Base-by-base conservation (phyloP, 441 rosid genomes). In the Geranium incanum region DNA sequence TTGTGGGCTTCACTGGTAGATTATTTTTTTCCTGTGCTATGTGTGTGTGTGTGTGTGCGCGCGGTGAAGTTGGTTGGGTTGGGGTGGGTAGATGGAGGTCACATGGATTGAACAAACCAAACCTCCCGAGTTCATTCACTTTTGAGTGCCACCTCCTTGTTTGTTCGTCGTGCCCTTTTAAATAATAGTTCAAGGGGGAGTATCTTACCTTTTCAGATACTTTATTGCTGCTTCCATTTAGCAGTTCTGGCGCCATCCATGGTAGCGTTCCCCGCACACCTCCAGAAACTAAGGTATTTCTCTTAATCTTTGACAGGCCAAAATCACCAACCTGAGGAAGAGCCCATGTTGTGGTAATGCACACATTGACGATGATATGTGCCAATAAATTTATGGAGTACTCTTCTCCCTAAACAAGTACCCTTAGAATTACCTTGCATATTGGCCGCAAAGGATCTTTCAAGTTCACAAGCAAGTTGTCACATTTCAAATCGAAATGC, bases 231-330 rank as follows among this genome's bases (percentile, higher is more conserved):
- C 92, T 78, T 38, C 92, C 92, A 74, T 86, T 88, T 64, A 86
- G 84, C 73, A 88, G 79, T 79, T 88, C 92, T 0, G 92, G 92
- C 52, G 92, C 92, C 88, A 88, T 86, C 92, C 92, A 86, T 9
- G 92, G 92, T 69, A 88, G 85, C 55, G 92, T 88, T 79, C 92
- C 90, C 74, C 90, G 81, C 57, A 86, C 88, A 72, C 90, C 92
- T 37, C 90, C 90, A 75, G 84, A 83, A 50, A 88, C 90, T 80
- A 88, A 84, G 67, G 90, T 86, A 77, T 85, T 83, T 78, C 85
- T 79, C 76, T 84, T 88, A 68, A 86, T 86, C 79, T 88, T 88
- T 78, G 89, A 88, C 71, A 88, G 73, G 72, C 90, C 90, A 70
- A 88, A 86, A 78, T 86, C 92, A 83, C 85, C 92, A 45, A 88